A percentile compares a stretch with the other conserved stretches of the same genome.
Evolutionary conservation across 225 moss, liverwort and hornwort species (phyloP).

Genomic region (Straminergon stramineum): DNA sequence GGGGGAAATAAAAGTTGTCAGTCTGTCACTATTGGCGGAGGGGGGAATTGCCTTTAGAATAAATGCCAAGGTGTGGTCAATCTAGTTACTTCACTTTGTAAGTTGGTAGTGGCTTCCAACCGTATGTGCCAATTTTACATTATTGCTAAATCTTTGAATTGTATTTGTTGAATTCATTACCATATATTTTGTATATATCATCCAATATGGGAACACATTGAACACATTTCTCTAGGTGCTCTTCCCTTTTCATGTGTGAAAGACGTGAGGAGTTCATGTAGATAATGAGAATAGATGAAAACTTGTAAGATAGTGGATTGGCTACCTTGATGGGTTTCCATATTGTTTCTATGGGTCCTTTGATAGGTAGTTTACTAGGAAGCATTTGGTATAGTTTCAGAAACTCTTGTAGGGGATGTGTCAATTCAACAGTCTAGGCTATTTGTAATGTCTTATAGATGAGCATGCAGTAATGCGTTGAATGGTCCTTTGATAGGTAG

Average conservation of each 20-base stretch:
- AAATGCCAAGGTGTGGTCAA: neutral
- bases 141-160: neutral
- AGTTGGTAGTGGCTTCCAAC: neutral
- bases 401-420: conserved; percentile 4
- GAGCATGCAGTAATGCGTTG: neutral
- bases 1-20: neutral
- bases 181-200: too few relatives aligned
- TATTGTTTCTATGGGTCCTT: neutral
- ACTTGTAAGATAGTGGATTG: conserved; percentile 41
- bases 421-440: conserved; percentile 12
- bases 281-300: conserved; percentile 8
- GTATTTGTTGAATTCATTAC: too few relatives aligned
- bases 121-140: neutral
- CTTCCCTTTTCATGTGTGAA: neutral
- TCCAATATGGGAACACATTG: too few relatives aligned
- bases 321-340: neutral
- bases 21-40: rapidly evolving
- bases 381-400: neutral
- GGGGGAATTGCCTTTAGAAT: rapidly evolving
- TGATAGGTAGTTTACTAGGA: neutral
- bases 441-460: neutral
- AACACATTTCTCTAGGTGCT: neutral
- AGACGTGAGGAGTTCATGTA: conserved; percentile 10
- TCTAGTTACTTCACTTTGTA: rapidly evolving
- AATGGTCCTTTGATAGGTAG: neutral